A percentile compares a stretch with the other conserved stretches of the same genome.
phyloP scores from a whole-genome alignment of 768 basidiomycete genomes.

The Suillus decipiens region DNA sequence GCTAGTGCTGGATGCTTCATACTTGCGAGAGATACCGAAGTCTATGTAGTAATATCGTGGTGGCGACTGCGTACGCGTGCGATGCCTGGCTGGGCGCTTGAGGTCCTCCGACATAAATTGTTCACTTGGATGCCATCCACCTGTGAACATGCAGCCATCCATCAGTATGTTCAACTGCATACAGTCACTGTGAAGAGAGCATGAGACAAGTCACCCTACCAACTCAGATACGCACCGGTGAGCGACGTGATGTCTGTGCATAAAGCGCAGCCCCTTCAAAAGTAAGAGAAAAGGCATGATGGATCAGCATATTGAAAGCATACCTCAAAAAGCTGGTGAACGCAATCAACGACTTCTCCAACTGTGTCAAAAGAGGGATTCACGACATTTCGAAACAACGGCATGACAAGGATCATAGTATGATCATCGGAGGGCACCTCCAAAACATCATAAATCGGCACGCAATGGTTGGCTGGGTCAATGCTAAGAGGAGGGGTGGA shows the following conservation, averaged over 20 bases:
- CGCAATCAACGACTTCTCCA: slow-evolving; percentile 26
- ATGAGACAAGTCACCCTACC: slow-evolving; percentile 9
- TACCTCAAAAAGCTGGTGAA: slow-evolving; percentile 28
- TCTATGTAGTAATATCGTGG: slow-evolving; percentile 39
- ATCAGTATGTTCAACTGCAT: slow-evolving; percentile 36
- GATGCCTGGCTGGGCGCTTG: slow-evolving; percentile 26
- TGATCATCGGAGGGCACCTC: slow-evolving; percentile 8
- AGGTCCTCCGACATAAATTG: neutral
- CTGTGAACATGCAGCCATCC: slow-evolving; percentile 29
- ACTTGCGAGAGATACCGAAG: slow-evolving; percentile 37
- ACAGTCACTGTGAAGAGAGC: slow-evolving; percentile 30
- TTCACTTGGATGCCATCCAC: slow-evolving; percentile 27
- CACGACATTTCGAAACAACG: slow-evolving; percentile 17
- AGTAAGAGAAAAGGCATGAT: neutral
- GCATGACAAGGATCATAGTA: slow-evolving; percentile 26
- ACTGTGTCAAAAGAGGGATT: slow-evolving; percentile 22
- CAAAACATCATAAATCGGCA: slow-evolving; percentile 24
- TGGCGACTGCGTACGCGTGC: slow-evolving; percentile 30
- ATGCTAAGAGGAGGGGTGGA: neutral
- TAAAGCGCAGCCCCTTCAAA: slow-evolving; percentile 36
- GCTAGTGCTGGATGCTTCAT: slow-evolving; percentile 24
- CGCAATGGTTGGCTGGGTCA: slow-evolving; percentile 24
- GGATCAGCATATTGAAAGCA: neutral
- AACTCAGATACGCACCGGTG: slow-evolving; percentile 32
- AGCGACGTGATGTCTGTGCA: slow-evolving; percentile 39